Conservation (phyloP, 2,329 filamentous ascomycete genomes). For the Trichoderma endophyticum region DNA sequence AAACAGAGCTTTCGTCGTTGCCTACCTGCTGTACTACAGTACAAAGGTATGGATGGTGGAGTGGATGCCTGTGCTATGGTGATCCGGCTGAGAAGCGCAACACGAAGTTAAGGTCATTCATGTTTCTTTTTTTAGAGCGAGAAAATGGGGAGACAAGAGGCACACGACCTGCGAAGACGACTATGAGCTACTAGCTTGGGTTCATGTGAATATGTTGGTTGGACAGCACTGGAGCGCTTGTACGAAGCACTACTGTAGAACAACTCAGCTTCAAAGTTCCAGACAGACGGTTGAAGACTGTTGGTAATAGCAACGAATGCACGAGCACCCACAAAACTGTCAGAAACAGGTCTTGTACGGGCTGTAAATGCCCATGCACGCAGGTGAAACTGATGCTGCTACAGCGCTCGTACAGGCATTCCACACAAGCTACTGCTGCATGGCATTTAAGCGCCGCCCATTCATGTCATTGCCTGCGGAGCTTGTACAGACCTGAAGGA, state of each 20-base stretch:
- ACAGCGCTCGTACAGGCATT: not conserved
- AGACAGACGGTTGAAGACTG: not conserved
- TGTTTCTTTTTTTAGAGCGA: not conserved
- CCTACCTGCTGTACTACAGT: not conserved
- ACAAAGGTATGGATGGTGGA: not conserved
- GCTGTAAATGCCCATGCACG: not conserved
- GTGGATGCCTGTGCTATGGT: not conserved
- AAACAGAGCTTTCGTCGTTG: not conserved
- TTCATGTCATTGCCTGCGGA: not conserved
- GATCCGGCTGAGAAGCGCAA: not conserved
- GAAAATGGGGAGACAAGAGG: not conserved
- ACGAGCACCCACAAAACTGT: not conserved
- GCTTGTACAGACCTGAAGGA: not conserved
- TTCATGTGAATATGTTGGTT: not conserved
- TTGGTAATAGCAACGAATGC: not conserved
- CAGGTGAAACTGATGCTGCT: not conserved
- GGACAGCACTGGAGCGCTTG: not conserved
- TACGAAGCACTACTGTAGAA: not conserved
- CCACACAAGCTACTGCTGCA: not conserved
- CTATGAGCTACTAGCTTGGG: not conserved
- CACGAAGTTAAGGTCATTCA: not conserved
- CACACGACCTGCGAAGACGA: not conserved
- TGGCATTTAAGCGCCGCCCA: slow-evolving; percentile 4
- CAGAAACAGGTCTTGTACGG: not conserved
- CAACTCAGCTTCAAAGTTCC: not conserved